Evolutionary conservation across 2,329 filamentous ascomycete genomes (phyloP).

Genomic region (Fusarium illudens): DNA sequence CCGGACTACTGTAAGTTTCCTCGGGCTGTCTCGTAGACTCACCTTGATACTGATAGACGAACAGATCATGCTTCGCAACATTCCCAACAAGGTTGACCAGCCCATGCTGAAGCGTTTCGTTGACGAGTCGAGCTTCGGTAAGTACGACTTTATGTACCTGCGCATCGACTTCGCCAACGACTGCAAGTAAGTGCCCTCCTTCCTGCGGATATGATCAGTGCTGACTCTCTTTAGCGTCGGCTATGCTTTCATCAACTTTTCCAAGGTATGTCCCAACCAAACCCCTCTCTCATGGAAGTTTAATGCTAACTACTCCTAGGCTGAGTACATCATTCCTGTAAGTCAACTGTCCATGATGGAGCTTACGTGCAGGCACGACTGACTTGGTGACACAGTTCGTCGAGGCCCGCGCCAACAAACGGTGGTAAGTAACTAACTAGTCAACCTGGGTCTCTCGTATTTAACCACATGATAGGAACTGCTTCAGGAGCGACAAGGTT

Average conservation of each 20-base stretch:
- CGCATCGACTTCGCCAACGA: conserved; percentile 88
- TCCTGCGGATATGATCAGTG: background rate
- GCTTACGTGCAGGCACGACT: conserved; percentile 9
- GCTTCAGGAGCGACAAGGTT: conserved; percentile 83
- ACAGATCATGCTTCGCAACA: conserved; percentile 93
- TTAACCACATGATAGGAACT: conserved; percentile 65
- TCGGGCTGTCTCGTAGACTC: background rate
- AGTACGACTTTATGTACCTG: conserved; percentile 95
- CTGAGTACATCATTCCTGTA: conserved; percentile 77
- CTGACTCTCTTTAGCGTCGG: conserved; percentile 72
- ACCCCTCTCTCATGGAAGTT: background rate
- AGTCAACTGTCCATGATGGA: conserved; percentile 39
- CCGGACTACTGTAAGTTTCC: conserved; percentile 71
- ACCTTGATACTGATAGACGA: background rate
- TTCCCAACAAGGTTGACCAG: conserved; percentile 88
- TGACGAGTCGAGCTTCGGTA: conserved; percentile 79
- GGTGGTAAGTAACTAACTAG: conserved; percentile 61
- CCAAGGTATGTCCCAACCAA: conserved; percentile 67
- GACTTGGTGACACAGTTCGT: conserved; percentile 68
- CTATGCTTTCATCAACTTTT: conserved; percentile 97
- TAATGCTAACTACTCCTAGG: conserved; percentile 58
- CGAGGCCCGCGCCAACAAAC: conserved; percentile 72
- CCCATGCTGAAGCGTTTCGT: conserved; percentile 80
- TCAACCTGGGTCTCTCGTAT: background rate
- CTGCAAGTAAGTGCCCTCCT: conserved; percentile 71